Evolutionary conservation across 2,329 filamentous ascomycete genomes (phyloP).

Genomic region (Penicillium frequentans): DNA sequence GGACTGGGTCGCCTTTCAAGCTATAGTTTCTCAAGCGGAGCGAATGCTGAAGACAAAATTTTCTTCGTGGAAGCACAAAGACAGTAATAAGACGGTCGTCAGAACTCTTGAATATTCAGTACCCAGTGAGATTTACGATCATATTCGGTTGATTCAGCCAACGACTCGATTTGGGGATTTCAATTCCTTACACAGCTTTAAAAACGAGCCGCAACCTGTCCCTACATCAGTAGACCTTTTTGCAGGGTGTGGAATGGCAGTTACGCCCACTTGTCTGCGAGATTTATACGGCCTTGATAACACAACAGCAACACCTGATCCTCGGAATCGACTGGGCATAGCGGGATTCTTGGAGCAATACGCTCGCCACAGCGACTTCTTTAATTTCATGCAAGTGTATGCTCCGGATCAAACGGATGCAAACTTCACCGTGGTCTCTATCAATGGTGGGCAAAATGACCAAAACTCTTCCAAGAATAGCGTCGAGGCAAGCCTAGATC

Average conservation of each 20-base stretch:
- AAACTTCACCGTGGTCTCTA: constrained; percentile 58
- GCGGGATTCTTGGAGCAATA: constrained; percentile 54
- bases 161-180: constrained; percentile 63
- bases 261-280: constrained; percentile 53
- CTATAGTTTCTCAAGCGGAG: constrained; percentile 48
- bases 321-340: constrained; percentile 45
- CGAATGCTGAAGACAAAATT: constrained; percentile 59
- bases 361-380: constrained; percentile 56
- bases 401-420: constrained; percentile 52
- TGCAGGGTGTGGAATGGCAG: constrained; percentile 38
- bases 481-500: constrained; percentile 64
- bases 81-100: constrained; percentile 47
- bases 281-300: constrained; percentile 49
- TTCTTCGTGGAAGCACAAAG: constrained; percentile 53
- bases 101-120: constrained; percentile 63
- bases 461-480: constrained; percentile 46
- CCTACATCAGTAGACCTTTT: constrained; percentile 20
- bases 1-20: constrained; percentile 62
- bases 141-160: constrained; percentile 65
- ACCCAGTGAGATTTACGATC: constrained; percentile 53
- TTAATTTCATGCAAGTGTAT: constrained; percentile 56
- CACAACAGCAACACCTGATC: constrained; percentile 29
- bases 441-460: constrained; percentile 57
- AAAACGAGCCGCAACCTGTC: constrained; percentile 16
- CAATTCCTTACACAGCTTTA: constrained; percentile 39